Conservation (phyloP, 345 rosid species). For the Rubroshorea leprosula region DNA sequence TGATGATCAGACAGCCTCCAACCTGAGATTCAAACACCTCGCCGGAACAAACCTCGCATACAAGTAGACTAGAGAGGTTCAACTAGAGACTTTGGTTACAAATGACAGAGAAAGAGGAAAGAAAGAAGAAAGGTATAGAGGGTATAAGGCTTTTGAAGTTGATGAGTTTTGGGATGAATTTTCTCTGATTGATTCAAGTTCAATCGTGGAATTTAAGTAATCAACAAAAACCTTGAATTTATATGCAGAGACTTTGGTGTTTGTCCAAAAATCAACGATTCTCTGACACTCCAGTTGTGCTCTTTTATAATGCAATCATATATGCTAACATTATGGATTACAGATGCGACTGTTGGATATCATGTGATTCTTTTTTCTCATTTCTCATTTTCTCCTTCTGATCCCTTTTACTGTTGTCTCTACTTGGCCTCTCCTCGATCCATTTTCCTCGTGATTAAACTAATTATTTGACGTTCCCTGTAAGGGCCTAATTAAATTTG, state of each 20-base stretch:
- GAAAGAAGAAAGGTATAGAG: constrained; percentile 6
- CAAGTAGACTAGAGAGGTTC: no score
- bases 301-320: constrained; percentile 15
- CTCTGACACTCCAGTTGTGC: constrained; percentile 14
- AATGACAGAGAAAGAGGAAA: constrained; percentile 3
- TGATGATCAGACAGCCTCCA: no score
- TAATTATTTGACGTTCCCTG: constrained; percentile 37
- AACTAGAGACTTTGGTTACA: no score
- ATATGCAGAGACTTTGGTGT: neutral
- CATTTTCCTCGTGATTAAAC: constrained; percentile 29
- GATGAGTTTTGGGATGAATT: no score
- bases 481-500: neutral
- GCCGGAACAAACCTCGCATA: no score
- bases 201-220: constrained; percentile 28
- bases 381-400: constrained; percentile 11
- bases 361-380: constrained; percentile 26
- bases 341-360: constrained; percentile 37
- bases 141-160: no score
- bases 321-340: constrained; percentile 19
- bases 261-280: constrained; percentile 13
- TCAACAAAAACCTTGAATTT: constrained; percentile 19
- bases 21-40: no score
- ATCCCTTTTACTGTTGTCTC: constrained; percentile 43
- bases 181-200: no score
- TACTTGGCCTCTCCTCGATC: no score